These are phyloP conservation scores for Talaromyces sp. DNA, from an alignment of 2,329 filamentous ascomycete species.

Conservation along the genomic window DNA sequence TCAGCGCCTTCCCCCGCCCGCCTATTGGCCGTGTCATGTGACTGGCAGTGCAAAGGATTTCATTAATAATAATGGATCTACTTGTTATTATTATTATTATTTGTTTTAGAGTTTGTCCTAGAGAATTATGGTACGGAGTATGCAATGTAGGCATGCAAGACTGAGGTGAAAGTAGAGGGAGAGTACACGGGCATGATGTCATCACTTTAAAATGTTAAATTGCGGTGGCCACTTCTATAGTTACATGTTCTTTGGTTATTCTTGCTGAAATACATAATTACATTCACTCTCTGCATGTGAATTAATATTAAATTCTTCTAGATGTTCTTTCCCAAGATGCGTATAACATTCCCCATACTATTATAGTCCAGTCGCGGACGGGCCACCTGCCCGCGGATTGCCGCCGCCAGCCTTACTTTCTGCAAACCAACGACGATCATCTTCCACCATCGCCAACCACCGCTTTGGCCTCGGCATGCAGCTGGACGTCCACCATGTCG, in stretches of 20 bases:
- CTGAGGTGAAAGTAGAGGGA: neutral
- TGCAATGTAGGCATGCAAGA: no score
- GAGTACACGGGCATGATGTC: neutral
- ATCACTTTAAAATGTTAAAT: neutral
- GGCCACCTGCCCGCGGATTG: constrained; percentile 1
- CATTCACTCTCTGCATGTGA: neutral
- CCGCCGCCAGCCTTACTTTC: constrained; percentile 3
- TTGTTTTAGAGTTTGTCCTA: no score
- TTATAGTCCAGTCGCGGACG: neutral
- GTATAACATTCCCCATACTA: no score
- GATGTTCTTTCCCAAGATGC: no score
- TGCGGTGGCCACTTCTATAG: neutral
- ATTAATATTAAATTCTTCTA: neutral
- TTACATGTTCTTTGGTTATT: neutral
- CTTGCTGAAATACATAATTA: neutral
- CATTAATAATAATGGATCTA: neutral
- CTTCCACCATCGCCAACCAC: neutral
- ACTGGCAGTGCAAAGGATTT: neutral
- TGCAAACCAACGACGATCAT: constrained; percentile 3
- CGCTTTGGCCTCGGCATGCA: constrained; percentile 11
- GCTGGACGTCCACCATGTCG: constrained; percentile 11
- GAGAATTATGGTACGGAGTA: no score
- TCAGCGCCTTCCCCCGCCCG: neutral
- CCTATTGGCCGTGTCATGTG: neutral
- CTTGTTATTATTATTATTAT: no score